Evolutionary conservation across 2,329 filamentous ascomycete genomes (phyloP).

Genomic region (Niveomyces coronatus): DNA sequence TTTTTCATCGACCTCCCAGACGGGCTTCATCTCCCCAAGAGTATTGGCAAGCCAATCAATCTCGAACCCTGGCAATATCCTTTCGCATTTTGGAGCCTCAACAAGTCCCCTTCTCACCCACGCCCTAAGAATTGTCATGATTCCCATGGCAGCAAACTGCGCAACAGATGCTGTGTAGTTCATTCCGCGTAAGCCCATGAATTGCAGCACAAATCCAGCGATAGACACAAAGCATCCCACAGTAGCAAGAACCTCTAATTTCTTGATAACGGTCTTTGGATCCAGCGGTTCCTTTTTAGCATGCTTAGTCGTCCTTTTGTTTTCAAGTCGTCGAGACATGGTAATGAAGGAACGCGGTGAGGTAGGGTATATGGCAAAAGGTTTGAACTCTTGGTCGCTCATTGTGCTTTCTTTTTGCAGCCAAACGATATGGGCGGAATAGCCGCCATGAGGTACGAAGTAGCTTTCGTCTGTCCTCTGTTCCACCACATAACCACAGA

Average conservation of each 20-base stretch:
- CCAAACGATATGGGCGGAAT: conserved; percentile 16
- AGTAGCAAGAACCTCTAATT: neutral
- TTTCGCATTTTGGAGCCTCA: neutral
- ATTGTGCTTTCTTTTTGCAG: conserved; percentile 19
- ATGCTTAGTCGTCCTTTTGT: neutral
- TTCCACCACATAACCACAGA: conserved; percentile 24
- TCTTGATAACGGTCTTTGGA: neutral
- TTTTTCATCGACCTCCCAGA: neutral
- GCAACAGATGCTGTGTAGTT: neutral
- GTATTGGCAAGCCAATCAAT: conserved; percentile 1
- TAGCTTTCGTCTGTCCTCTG: conserved; percentile 17
- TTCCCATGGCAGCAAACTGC: neutral
- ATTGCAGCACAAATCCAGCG: neutral
- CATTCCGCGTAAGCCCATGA: neutral
- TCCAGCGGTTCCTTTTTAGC: neutral
- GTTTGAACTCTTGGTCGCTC: conserved; percentile 19
- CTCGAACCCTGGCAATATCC: neutral
- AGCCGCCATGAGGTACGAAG: conserved; percentile 8
- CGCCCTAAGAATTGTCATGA: neutral
- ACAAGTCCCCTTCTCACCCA: neutral
- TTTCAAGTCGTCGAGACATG: neutral
- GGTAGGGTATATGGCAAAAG: conserved; percentile 14
- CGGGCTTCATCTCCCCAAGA: neutral
- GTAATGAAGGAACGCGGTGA: neutral
- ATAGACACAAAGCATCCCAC: neutral